Percentiles rank a stretch among this genome's conserved stretches.
Evolutionary conservation across 176 grass and related monocot species (phyloP).

Genomic region (Chloris gayana): DNA sequence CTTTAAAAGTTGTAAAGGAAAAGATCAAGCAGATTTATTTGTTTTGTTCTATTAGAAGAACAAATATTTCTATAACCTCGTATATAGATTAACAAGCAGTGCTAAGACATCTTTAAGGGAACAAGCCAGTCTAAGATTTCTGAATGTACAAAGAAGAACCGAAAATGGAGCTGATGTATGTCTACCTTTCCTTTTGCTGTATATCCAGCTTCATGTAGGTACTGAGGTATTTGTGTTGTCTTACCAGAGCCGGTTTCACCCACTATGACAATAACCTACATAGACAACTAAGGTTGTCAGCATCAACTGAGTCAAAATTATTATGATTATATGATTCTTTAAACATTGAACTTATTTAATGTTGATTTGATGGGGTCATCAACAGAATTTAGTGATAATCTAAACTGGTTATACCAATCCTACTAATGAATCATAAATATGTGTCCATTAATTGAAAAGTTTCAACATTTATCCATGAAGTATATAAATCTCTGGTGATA

Average conservation of each 20-base stretch:
- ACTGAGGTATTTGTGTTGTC: constrained; percentile 97
- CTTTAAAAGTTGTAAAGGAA: constrained; percentile 7
- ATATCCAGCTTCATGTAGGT: constrained; percentile 94
- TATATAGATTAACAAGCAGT: constrained; percentile 9
- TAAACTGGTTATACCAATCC: too few species aligned
- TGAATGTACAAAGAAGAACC: neutral
- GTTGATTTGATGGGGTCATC: neutral
- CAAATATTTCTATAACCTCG: constrained; percentile 2
- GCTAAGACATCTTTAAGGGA: neutral
- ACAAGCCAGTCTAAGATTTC: neutral
- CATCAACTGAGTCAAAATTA: neutral
- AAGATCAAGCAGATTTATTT: neutral
- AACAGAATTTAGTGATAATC: neutral
- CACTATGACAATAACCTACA: constrained; percentile 91
- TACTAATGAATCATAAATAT: neutral
- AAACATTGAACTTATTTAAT: neutral
- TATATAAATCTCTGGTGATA: neutral
- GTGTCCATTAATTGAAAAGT: neutral
- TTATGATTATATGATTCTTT: neutral
- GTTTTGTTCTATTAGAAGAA: constrained; percentile 22
- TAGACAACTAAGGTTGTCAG: neutral
- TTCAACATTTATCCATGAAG: neutral
- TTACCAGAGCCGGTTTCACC: constrained; percentile 98
- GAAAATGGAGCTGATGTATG: neutral
- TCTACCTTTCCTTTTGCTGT: constrained; percentile 75